These are phyloP conservation scores for Trichoderma simmonsii DNA, from an alignment of 2,329 filamentous ascomycete species.

Conservation along the genomic window DNA sequence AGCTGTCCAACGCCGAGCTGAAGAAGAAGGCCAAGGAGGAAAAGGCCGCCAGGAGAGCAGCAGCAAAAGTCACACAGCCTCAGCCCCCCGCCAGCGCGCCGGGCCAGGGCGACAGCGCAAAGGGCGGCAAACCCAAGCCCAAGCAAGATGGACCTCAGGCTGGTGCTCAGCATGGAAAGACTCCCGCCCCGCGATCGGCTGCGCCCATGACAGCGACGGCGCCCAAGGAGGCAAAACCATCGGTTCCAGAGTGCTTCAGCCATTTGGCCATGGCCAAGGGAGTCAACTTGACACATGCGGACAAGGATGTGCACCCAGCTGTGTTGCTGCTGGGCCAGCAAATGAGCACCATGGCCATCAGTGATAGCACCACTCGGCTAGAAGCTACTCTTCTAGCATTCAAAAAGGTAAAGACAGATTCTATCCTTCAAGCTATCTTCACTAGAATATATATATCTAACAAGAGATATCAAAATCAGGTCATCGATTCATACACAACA, in stretches of 20 bases:
- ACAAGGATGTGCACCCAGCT: constrained; percentile 80
- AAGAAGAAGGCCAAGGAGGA: constrained; percentile 90
- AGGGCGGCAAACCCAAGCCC: constrained; percentile 44
- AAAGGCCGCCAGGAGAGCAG: constrained; percentile 80
- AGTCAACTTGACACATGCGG: constrained; percentile 54
- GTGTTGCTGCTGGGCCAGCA: constrained; percentile 84
- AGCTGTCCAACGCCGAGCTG: constrained; percentile 71
- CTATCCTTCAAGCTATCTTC: no score
- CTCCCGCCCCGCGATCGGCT: constrained; percentile 32
- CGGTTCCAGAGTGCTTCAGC: constrained; percentile 71
- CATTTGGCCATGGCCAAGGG: constrained; percentile 70
- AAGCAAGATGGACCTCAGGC: constrained; percentile 43
- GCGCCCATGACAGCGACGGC: constrained; percentile 35
- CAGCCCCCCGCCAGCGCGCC: constrained; percentile 39
- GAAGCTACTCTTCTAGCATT: constrained; percentile 87
- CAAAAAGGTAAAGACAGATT: constrained; percentile 60
- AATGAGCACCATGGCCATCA: constrained; percentile 83
- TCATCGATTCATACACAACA: constrained; percentile 90
- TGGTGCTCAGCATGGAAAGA: constrained; percentile 32
- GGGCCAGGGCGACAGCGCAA: constrained; percentile 38
- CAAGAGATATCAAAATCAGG: constrained; percentile 44
- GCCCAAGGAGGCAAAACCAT: constrained; percentile 54
- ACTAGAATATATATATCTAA: neutral
- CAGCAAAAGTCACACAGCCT: constrained; percentile 57
- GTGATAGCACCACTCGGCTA: constrained; percentile 83